A percentile compares a stretch with the other conserved stretches of the same genome.
Evolutionary conservation across 225 moss, liverwort and hornwort species (phyloP).

Genomic region (Pleurozium schreberi): DNA sequence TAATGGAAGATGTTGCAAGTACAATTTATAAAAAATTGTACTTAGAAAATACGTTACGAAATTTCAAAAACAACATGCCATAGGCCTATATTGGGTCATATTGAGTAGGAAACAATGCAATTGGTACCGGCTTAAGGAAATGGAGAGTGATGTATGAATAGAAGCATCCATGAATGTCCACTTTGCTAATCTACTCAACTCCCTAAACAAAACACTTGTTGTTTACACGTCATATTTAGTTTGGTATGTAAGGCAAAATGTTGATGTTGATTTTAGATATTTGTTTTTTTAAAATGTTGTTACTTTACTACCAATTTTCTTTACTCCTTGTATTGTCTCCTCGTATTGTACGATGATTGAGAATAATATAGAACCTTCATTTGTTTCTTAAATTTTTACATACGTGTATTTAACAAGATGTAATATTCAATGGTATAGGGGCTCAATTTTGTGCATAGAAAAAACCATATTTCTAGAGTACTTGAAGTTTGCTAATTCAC

Average conservation of each 20-base stretch:
- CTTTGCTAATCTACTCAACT: not conserved
- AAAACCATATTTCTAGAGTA: not conserved
- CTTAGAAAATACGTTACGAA: no score
- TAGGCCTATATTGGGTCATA: not conserved
- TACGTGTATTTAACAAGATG: not conserved
- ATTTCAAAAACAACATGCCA: no score
- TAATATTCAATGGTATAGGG: not conserved
- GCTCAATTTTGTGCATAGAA: not conserved
- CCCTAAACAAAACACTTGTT: not conserved
- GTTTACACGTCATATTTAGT: not conserved
- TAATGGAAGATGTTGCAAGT: not conserved
- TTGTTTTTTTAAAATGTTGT: not conserved
- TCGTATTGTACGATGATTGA: not conserved
- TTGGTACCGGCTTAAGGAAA: not conserved
- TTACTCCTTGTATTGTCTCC: no score
- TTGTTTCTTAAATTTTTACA: not conserved
- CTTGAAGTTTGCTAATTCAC: not conserved
- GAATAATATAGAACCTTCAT: not conserved
- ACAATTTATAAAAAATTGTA: no score
- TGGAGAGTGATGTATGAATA: not conserved
- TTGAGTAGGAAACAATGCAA: rapidly evolving
- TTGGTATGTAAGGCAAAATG: not conserved
- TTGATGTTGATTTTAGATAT: not conserved
- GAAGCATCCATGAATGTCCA: rapidly evolving
- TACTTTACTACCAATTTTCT: not conserved